Evolutionary conservation across 139 green algal species (phyloP).

Genomic region (Bryopsis sp.): DNA sequence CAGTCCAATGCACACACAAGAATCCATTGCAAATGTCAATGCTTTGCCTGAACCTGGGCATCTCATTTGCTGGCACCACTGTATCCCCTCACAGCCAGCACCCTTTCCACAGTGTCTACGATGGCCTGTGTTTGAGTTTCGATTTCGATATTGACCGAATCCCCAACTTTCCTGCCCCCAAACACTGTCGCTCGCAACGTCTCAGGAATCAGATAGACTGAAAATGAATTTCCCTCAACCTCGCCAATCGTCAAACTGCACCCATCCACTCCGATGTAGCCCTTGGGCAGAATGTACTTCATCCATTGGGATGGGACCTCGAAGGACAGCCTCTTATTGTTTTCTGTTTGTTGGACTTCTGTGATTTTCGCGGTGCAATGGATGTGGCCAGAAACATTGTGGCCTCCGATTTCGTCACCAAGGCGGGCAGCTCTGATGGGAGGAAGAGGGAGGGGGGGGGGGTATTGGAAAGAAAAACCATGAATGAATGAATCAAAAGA

Average conservation of each 20-base stretch:
- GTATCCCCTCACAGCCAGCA: constrained; percentile 37
- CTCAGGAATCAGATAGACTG: constrained; percentile 92
- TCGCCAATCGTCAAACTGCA: constrained; percentile 80
- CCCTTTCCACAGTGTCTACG: constrained; percentile 85
- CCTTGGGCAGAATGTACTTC: constrained; percentile 93
- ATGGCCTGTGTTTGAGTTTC: constrained; percentile 88
- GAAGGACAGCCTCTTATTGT: constrained; percentile 72
- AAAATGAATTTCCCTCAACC: constrained; percentile 51
- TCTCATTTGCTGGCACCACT: constrained; percentile 4
- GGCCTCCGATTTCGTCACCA: constrained; percentile 91
- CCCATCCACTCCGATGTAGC: constrained; percentile 88
- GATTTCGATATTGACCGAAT: constrained; percentile 82
- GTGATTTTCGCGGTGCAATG: constrained; percentile 56
- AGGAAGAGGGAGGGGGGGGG: not conserved
- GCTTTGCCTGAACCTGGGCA: no score
- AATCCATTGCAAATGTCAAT: no score
- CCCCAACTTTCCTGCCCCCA: constrained; percentile 39
- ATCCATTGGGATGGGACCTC: constrained; percentile 51
- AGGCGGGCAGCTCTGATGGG: constrained; percentile 48
- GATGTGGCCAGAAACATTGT: constrained; percentile 87
- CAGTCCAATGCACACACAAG: no score
- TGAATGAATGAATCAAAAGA: not conserved
- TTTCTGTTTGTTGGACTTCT: constrained; percentile 43
- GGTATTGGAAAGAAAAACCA: not conserved
- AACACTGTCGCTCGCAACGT: constrained; percentile 75